Base-by-base conservation (phyloP, 768 basidiomycete species). In the Xerocomellus dryophilus region DNA sequence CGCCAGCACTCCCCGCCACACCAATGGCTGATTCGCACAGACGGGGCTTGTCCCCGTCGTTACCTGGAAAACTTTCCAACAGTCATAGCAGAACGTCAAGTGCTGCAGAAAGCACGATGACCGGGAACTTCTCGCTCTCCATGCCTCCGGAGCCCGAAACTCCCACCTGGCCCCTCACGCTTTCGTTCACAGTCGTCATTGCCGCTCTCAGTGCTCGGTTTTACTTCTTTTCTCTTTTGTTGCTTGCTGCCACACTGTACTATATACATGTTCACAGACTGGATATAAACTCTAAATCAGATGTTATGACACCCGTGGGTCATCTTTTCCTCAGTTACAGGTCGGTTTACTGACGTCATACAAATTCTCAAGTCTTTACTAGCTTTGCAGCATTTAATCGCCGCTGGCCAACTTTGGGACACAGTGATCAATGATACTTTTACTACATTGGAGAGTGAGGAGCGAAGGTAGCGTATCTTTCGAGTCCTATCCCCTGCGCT, bases 371-470 rank as follows among this genome's bases (percentile, higher is more conserved):
- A 90, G 88, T 84, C 86, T 45, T 71, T 89, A 59, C 76, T 79
- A 60, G 77, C 83, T 31, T 75, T 93, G 39, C 79, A 85, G 51
- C 82, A 88, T 44, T 75, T 93, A 51, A 80, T 88, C 59, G 68
- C 74, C 45, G 81, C 88, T 41, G 86, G 86, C 51, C 76, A 81
- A 45, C 70, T 81, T 23, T 93, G 90, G 90, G 87, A 90, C 56
- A 80, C 84, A 8, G 78, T 83, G 43, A 78, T 93, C 17, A 83
- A 84, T 60, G 85, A 90, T 60, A 82, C 86, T 8, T 75, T 90
- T 54, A 71, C 71, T 32, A 71, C 80, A 36, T 71, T 92, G 42
- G 87, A 92, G 59, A 80, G 74, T 27, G 88, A 91, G 59, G 88
- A 91, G 63, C 79, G 72, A 64, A 83, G 75, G 89, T 89, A 60